Evolutionary conservation across 257 asterid genomes (phyloP).

Genomic region (Parsonsia alboflavescens): DNA sequence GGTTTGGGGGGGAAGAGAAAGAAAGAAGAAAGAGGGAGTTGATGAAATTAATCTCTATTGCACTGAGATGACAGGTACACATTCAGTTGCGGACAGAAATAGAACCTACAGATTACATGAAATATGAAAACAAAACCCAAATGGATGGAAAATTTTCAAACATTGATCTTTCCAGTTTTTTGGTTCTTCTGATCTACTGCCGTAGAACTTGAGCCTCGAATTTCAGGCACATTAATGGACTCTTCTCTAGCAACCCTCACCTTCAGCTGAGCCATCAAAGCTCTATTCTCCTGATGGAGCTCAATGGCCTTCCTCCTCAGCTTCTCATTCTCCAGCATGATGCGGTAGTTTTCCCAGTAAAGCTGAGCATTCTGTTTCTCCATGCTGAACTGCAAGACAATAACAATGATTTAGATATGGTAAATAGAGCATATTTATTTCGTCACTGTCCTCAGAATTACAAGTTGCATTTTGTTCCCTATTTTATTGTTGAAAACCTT

Average conservation of each 20-base stretch:
- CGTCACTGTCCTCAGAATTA: no score
- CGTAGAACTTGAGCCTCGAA: slow-evolving; percentile 24
- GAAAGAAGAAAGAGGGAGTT: not conserved
- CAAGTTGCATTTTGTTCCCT: not conserved
- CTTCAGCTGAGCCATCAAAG: slow-evolving; percentile 38
- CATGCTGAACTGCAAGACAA: slow-evolving; percentile 24
- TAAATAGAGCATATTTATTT: not conserved
- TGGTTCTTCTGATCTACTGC: slow-evolving; percentile 19
- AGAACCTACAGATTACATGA: not conserved
- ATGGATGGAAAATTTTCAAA: slow-evolving; percentile 5
- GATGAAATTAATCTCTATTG: not conserved
- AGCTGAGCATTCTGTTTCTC: slow-evolving; percentile 46
- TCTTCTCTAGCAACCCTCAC: slow-evolving; percentile 30
- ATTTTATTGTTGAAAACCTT: not conserved
- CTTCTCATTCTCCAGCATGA: slow-evolving; percentile 43
- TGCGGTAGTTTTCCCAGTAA: slow-evolving; percentile 43
- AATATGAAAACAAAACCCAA: not conserved
- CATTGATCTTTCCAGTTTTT: slow-evolving; percentile 22
- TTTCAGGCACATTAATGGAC: slow-evolving; percentile 13
- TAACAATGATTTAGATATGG: no score
- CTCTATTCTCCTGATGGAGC: slow-evolving; percentile 48
- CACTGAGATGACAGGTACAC: not conserved
- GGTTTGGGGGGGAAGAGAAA: not conserved
- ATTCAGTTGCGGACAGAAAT: not conserved
- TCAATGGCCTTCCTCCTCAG: slow-evolving; percentile 44